Evolutionary conservation across 2,329 filamentous ascomycete species (phyloP), one percentile per base, ranked within the genome.

Genomic region (Trichoderma atroviride): DNA sequence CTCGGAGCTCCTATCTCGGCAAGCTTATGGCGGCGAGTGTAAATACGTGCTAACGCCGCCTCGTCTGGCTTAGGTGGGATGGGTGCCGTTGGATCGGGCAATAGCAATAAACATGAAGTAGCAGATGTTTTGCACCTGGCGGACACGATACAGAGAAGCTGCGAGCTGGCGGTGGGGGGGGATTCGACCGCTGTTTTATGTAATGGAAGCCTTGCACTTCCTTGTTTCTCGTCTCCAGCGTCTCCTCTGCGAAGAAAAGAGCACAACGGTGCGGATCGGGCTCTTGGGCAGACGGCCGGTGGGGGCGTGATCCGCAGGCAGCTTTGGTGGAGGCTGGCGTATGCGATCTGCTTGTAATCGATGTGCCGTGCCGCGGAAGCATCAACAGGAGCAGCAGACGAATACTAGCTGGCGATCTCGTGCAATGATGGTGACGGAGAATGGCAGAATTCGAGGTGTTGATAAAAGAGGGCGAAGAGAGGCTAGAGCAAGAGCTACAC

Each of bases 11-110:
- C 67, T 69, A 65, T 69, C 67, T 65, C 61, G 67, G 59, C 52
- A 69, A 65, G 67, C 68, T 69, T 65, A 69, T 53, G 68, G 62
- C 68, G 53, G 68, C 68, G 66, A 52, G 50, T 62, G 50, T 52
- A 68, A 69, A 56, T 56, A 56, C 57, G 55, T 68, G 57, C 47
- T 68, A 62, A 68, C 66, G 66, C 66, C 66, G 66, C 47, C 58
- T 62, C 37, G 57, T 16, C n/a, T 57, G 37, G 43, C 35, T 50
- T 35, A 52, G 50, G 16, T 33, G 33, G 22, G 14, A 27, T 27
- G n/a, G 56, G 53, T 6, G 37, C 27, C 22, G 47, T 47, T 35
- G 58, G 27, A 56, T n/a, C 40, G n/a, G 40, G 58, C 66, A 58
- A 53, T 63, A 37, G 50, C 37, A 52, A 35, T 37, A 11, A 52